Percentiles rank a stretch among this genome's conserved stretches.
Conservation (phyloP, 2,329 filamentous ascomycete genomes). For the Zasmidium citrigriseum region DNA sequence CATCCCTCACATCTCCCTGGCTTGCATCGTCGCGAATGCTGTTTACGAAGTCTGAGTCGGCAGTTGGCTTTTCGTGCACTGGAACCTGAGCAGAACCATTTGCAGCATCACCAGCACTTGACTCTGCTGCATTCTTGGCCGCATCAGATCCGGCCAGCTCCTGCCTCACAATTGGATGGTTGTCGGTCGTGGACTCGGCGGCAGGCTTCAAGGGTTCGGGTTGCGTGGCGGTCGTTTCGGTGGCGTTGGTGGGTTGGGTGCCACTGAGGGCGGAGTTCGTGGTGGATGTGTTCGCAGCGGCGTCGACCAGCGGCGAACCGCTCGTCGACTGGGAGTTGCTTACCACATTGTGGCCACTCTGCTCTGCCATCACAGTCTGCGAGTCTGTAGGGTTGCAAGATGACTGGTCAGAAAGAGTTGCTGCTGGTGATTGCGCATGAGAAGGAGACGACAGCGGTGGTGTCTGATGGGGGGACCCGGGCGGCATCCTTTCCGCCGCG, state of each 20-base stretch:
- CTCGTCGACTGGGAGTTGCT: conserved; percentile 69
- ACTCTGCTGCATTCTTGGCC: conserved; percentile 27
- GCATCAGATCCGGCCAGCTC: conserved; percentile 13
- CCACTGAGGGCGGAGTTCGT: conserved; percentile 56
- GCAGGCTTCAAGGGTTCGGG: conserved; percentile 23
- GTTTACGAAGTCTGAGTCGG: conserved; percentile 16
- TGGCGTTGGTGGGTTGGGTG: conserved; percentile 27
- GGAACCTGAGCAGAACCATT: conserved; percentile 9
- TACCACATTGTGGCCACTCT: conserved; percentile 71
- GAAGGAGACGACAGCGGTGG: neutral
- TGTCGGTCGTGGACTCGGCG: conserved; percentile 14
- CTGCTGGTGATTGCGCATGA: neutral
- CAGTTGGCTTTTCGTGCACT: conserved; percentile 13
- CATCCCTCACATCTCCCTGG: conserved; percentile 44
- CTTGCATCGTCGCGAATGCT: conserved; percentile 37
- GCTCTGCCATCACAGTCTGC: conserved; percentile 69
- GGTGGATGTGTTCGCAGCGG: conserved; percentile 58
- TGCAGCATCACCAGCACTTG: conserved; percentile 36
- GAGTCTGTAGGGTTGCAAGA: conserved; percentile 22
- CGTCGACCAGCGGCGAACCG: conserved; percentile 63
- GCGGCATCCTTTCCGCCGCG: conserved; percentile 10
- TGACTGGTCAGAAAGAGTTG: conserved; percentile 20
- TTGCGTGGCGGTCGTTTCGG: conserved; percentile 45
- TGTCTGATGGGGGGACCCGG: neutral
- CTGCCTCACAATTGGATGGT: conserved; percentile 9